Evolutionary conservation across 106 monocot genomes (phyloP), one percentile per base, ranked within the genome.

Genomic region (Amphibolis antarctica): DNA sequence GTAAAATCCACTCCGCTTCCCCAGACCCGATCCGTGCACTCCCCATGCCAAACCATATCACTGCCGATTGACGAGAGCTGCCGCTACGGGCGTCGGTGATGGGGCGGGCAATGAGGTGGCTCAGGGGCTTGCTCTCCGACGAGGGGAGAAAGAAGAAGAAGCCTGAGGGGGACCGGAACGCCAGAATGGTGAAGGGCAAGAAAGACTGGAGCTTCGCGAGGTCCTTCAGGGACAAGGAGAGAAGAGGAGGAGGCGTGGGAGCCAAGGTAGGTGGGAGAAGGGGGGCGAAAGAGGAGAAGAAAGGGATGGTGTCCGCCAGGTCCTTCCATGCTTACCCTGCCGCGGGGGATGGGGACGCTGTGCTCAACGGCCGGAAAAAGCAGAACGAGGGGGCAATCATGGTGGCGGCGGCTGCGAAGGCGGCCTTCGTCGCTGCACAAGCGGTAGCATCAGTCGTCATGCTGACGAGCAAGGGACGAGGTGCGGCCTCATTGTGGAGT

Each of bases 361-460:
- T 23, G 42, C 11, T 21, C 0, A 73, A 10, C 7, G 10, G 20
- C 24, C 76, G 60, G 55, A 77, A 67, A 15, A 78, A 76, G 75
- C 72, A 80, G 60, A 86, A 53, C 70, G 82, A 82, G 77, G 66
- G 55, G 26, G 92, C 87, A 19, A 84, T 82, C 29, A 86, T 84
- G 27, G 83, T 83, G 26, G 92, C 86, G 4, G 87, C 79, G 6
- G 92, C 78, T 1, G 92, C 92, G 12, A 88, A 84, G 51, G 88
- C 87, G 0, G 88, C 92, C 13, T 85, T 88, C 17, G 85, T 80
- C 0, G 85, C 88, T 23, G 88, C 85, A 15, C 77, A 85, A 48
- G 85, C 85, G 46, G 85, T 82, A 0, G 85, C 85, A 0, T 82
- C 73, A 17, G 89, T 89, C 23, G 92, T 88, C 43, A 67, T 80